Conservation (phyloP, 2,329 filamentous ascomycete genomes). For the Stagonosporopsis tanaceti region DNA sequence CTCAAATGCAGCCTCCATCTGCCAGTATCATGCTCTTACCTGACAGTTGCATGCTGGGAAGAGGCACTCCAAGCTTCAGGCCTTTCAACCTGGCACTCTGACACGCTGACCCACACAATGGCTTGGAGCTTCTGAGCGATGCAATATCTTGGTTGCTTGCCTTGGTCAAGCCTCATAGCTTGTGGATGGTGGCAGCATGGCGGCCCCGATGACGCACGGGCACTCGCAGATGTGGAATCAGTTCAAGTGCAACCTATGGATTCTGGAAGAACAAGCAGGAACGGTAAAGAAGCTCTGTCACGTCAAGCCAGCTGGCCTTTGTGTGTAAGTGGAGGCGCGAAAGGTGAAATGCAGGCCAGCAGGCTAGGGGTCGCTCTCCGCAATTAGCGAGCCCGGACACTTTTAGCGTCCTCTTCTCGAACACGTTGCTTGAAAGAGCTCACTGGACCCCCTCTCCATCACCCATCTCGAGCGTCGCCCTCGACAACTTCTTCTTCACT, state of each 20-base stretch:
- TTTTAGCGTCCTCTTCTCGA: conserved; percentile 26
- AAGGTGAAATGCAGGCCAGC: conserved; percentile 9
- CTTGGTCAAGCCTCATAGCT: background rate
- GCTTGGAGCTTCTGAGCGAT: background rate
- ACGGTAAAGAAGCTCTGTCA: conserved; percentile 9
- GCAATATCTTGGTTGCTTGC: background rate
- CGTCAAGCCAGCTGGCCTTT: conserved; percentile 36
- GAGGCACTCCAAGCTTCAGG: background rate
- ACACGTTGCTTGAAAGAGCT: conserved; percentile 43
- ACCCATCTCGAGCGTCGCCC: conserved; percentile 38
- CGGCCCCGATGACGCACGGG: conserved; percentile 4
- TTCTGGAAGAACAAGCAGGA: background rate
- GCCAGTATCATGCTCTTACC: background rate
- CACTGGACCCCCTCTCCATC: conserved; percentile 41
- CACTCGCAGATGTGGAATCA: background rate
- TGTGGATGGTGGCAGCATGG: background rate
- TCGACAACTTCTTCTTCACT: conserved; percentile 37
- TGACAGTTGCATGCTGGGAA: background rate
- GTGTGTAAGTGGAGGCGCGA: conserved; percentile 15
- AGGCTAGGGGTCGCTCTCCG: conserved; percentile 15
- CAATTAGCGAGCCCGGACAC: conserved; percentile 22
- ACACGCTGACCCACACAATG: background rate
- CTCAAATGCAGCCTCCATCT: no score
- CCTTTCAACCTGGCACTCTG: background rate
- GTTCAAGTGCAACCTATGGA: background rate